Conservation (phyloP, 2,329 filamentous ascomycete genomes). For the Curvularia lunata region DNA sequence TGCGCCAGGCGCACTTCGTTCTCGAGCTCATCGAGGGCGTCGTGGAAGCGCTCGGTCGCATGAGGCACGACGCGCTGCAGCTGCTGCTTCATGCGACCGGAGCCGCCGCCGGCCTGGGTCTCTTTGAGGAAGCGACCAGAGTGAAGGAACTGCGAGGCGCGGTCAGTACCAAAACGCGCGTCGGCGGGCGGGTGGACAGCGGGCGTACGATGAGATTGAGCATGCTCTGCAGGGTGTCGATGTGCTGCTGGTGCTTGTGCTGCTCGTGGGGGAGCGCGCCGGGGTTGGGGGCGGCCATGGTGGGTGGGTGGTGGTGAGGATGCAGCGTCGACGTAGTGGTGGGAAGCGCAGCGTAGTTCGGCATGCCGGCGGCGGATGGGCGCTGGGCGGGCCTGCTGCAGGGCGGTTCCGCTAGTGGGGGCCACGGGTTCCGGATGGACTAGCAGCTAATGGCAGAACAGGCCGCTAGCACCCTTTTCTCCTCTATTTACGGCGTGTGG, state of each 20-base stretch:
- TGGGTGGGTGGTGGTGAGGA: not conserved
- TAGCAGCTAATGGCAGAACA: not conserved
- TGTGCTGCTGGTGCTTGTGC: slow-evolving; percentile 27
- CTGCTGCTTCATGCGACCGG: slow-evolving; percentile 39
- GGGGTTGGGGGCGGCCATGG: slow-evolving; percentile 25
- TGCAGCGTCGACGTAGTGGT: not conserved
- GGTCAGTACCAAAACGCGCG: slow-evolving; percentile 15
- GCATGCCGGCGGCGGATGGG: not conserved
- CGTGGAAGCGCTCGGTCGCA: slow-evolving; percentile 55
- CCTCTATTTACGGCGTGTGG: too few relatives aligned
- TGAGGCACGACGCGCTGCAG: slow-evolving; percentile 50
- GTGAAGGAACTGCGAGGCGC: slow-evolving; percentile 48
- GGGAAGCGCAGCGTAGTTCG: not conserved
- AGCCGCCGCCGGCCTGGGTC: slow-evolving; percentile 40
- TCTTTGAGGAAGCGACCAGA: slow-evolving; percentile 56
- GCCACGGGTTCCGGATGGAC: slow-evolving; percentile 12
- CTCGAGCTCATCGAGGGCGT: slow-evolving; percentile 60
- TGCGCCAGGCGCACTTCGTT: slow-evolving; percentile 51
- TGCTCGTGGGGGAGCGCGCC: slow-evolving; percentile 16
- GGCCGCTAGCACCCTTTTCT: too few relatives aligned
- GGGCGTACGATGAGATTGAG: slow-evolving; percentile 55
- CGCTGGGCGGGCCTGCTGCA: slow-evolving; percentile 5
- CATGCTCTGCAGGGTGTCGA: slow-evolving; percentile 56
- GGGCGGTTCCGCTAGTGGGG: slow-evolving; percentile 10
- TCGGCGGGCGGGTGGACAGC: not conserved